Conservation (phyloP, 306 rosid genomes). For the Luffa aegyptiaca region DNA sequence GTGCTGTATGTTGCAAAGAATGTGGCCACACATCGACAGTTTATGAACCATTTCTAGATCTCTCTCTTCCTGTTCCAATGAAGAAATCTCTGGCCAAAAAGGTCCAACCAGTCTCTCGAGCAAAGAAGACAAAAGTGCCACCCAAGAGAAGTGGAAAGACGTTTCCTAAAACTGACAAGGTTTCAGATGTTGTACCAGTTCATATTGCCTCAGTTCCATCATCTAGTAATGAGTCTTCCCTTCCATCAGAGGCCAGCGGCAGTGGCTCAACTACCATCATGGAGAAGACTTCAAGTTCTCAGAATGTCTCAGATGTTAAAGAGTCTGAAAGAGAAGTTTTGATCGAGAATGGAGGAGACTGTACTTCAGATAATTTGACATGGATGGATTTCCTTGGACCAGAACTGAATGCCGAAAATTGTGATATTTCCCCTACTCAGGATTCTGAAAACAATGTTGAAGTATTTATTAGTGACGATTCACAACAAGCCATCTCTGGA, state of each 20-base stretch:
- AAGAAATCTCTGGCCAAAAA: constrained; percentile 56
- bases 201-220: constrained; percentile 31
- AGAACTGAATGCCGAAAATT: constrained; percentile 25
- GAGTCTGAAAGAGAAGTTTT: constrained; percentile 29
- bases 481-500: constrained; percentile 29
- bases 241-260: constrained; percentile 30
- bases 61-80: constrained; percentile 86
- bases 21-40: constrained; percentile 86
- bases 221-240: constrained; percentile 30
- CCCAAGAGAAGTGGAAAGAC: constrained; percentile 54
- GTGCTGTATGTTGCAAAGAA: constrained; percentile 66
- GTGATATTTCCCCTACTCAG: constrained; percentile 22
- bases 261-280: constrained; percentile 15
- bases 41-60: constrained; percentile 84
- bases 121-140: constrained; percentile 60
- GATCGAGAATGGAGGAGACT: constrained; percentile 35
- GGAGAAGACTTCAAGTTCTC: constrained; percentile 25
- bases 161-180: constrained; percentile 42
- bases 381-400: constrained; percentile 82
- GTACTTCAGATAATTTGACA: constrained; percentile 33
- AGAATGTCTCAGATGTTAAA: constrained; percentile 30
- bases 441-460: constrained; percentile 29
- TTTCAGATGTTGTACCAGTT: constrained; percentile 21
- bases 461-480: constrained; percentile 17
- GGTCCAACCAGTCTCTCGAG: constrained; percentile 36